Base-by-base conservation (phyloP, 208 protist species). In the Leishmania mexicana region DNA sequence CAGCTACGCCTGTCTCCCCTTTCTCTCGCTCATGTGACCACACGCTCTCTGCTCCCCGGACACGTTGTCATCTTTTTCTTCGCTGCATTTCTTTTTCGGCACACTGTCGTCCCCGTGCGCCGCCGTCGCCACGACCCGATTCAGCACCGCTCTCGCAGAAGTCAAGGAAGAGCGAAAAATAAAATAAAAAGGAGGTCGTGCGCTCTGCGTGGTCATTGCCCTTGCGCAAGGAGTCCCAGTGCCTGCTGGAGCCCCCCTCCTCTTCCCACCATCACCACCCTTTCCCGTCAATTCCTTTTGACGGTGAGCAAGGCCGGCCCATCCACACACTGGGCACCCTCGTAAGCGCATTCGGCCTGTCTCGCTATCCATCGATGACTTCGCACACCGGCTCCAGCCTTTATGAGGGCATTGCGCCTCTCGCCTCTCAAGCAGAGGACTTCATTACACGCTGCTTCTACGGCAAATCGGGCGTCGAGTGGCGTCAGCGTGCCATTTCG, bases 391-490 rank as follows among this genome's bases (percentile, higher is more conserved):
- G 82, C 45, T 70, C 73, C 1, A 85, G 82, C 51, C 72, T 87
- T 1, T 81, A 81, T 62, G 82, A 86, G 65, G 81, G 70, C 28
- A 81, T 79, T 35, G 65, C 62, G 15, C 78, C 87, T 2, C 76
- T 95, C 24, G 84, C 81, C 0, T 73, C 64, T 3, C 85, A 93
- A 74, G 75, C 92, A 45, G 93, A 97, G 78, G 78, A 80, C 73
- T 77, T 84, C 72, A 96, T 97, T 77, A 93, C 89, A 2, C 82
- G 81, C 17, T 88, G 83, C 74, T 95, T 94, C 76, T 97, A 97
- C 81, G 86, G 85, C 21, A 72, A 83, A 40, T 45, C 85, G 24
- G 85, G 76, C 2, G 47, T 72, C 7, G 77, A 81, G 67, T 47
- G 80, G 10, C 86, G 92, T 10, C 79, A 75, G 21, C 79, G 80